Evolutionary conservation across 2,329 filamentous ascomycete genomes (phyloP), one percentile per base, ranked within the genome.

Genomic region (Alternaria arborescens): DNA sequence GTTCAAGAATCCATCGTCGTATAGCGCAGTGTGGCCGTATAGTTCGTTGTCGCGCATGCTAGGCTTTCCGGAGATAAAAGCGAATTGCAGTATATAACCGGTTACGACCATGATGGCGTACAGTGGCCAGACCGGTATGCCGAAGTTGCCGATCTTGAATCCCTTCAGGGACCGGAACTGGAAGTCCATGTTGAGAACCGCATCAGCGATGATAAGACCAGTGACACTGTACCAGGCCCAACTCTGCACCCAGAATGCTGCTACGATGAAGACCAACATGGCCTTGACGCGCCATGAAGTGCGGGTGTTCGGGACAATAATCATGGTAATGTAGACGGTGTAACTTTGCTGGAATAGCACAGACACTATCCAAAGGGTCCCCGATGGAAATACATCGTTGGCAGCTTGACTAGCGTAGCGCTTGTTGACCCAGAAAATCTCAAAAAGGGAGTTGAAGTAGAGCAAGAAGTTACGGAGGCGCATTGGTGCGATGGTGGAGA

Each of bases 271-370:
- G 22, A 71, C 59, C n/a, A 77, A 50, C 26, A 78, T 67, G 3
- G 75, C 78, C 58, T 79, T 77, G 4, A 81, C 67, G 40, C 81
- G 79, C 81, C 81, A 82, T 2, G 74, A 73, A 14, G 68, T 60
- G 12, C 81, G 74, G 1, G 80, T 82, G 68, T 76, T 81, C 4
- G 81, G 82, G 10, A 83, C 74, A 53, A 82, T 82, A 56, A 83
- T 69, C 81, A 83, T 82, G 5, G 80, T 74, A 71, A 83, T 82
- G 65, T 82, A 84, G 8, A 83, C 76, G 0, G 82, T 84, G 68
- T 81, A 83, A 63, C 77, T 80, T 61, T 84, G 82, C 53, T 77
- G 74, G 65, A 81, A 84, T 16, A 84, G 73, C n/a, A 80, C 73
- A 6, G 76, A 80, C 30, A 82, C 65, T 10, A 77, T 78, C 81